phyloP scores from a whole-genome alignment of 1,139 yeast species.

The Saccharomyces hybrid region DNA sequence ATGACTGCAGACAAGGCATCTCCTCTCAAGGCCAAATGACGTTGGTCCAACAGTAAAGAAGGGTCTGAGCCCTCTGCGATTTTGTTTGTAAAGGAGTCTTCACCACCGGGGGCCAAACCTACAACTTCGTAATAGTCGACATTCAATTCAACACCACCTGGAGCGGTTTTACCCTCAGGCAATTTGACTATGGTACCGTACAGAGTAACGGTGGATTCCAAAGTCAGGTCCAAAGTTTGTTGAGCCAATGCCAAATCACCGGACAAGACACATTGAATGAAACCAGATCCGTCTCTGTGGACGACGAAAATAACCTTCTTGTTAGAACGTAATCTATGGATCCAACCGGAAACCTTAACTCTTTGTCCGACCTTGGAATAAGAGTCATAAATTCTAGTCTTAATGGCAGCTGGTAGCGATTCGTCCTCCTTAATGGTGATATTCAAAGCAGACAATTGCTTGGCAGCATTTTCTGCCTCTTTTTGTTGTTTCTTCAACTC shows the following conservation, averaged over 20 bases:
- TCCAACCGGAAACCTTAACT: conserved; percentile 85
- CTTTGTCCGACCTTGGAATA: conserved; percentile 50
- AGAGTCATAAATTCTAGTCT: conserved; percentile 55
- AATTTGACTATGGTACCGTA: conserved; percentile 75
- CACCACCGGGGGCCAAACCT: conserved; percentile 95
- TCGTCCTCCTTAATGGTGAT: conserved; percentile 65
- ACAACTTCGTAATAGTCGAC: conserved; percentile 85
- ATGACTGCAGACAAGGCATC: conserved; percentile 90
- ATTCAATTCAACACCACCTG: conserved; percentile 91
- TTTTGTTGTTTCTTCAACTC: conserved; percentile 55
- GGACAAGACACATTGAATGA: conserved; percentile 72
- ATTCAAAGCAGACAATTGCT: conserved; percentile 70
- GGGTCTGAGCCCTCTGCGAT: conserved; percentile 94
- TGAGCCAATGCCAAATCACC: conserved; percentile 92
- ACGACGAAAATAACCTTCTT: conserved; percentile 89
- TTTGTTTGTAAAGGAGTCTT: conserved; percentile 89
- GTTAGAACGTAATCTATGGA: conserved; percentile 88
- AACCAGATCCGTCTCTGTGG: conserved; percentile 93
- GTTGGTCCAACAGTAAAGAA: conserved; percentile 81
- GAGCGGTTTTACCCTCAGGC: conserved; percentile 96
- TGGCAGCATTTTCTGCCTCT: conserved; percentile 60
- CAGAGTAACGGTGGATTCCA: conserved; percentile 76
- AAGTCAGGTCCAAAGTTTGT: conserved; percentile 74
- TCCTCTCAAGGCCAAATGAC: conserved; percentile 93
- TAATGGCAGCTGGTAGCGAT: conserved; percentile 61